phyloP scores from a whole-genome alignment of 108 stramenopile species.

The Nitzschia inconspicua region DNA sequence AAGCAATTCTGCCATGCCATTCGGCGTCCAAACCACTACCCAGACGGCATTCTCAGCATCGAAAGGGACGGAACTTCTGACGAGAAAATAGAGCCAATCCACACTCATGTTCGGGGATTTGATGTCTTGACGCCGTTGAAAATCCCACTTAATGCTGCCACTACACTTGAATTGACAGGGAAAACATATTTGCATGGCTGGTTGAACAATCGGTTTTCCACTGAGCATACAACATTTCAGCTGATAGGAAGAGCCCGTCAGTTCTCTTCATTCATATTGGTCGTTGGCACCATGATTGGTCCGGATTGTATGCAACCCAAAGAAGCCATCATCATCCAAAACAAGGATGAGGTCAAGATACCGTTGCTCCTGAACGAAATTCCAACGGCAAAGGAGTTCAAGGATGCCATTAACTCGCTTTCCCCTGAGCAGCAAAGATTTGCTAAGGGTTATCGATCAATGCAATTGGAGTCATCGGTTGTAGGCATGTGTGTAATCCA shows the following conservation, averaged over 20 bases:
- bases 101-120: slow-evolving; percentile 33
- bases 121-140: slow-evolving; percentile 17
- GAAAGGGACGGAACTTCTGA: slow-evolving; percentile 9
- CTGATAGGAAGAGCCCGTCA: slow-evolving; percentile 69
- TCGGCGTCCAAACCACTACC: slow-evolving; percentile 57
- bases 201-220: slow-evolving; percentile 46
- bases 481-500: slow-evolving; percentile 79
- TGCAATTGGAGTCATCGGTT: slow-evolving; percentile 83
- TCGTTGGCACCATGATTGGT: slow-evolving; percentile 76
- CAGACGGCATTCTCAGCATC: slow-evolving; percentile 52
- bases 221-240: neutral
- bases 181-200: slow-evolving; percentile 70
- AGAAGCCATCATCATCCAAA: slow-evolving; percentile 80
- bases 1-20: slow-evolving; percentile 74
- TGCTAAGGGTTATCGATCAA: slow-evolving; percentile 70
- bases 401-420: slow-evolving; percentile 79
- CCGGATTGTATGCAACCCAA: slow-evolving; percentile 61
- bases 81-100: slow-evolving; percentile 35
- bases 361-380: slow-evolving; percentile 77
- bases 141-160: slow-evolving; percentile 46
- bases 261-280: slow-evolving; percentile 75
- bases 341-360: slow-evolving; percentile 88
- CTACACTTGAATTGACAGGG: slow-evolving; percentile 57
- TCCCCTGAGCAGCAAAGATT: slow-evolving; percentile 89
- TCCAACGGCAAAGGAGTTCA: slow-evolving; percentile 89